These are phyloP conservation scores for Globisporangium carolinianum DNA, from an alignment of 352 stramenopile species.

Conservation along the genomic window DNA sequence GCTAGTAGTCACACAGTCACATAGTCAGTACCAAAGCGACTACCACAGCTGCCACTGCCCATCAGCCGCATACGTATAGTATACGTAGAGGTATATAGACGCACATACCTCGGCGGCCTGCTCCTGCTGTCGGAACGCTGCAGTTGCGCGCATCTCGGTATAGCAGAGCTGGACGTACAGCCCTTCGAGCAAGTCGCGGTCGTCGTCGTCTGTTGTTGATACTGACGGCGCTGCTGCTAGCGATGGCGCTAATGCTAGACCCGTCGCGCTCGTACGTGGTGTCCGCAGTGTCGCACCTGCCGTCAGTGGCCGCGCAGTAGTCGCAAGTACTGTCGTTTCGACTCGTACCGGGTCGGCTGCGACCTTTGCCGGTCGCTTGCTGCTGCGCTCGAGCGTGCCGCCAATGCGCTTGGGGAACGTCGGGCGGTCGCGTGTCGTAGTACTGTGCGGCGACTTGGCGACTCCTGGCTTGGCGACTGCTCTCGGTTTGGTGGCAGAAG, in stretches of 20 bases:
- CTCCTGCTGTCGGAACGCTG: slow-evolving; percentile 39
- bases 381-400: slow-evolving; percentile 6
- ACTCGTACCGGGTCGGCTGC: slow-evolving; percentile 3
- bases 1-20: slow-evolving; percentile 13
- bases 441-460: background rate
- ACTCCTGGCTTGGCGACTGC: background rate
- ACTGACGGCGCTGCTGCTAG: too few relatives aligned
- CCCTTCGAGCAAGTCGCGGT: slow-evolving; percentile 41
- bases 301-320: background rate
- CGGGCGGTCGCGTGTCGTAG: slow-evolving; percentile 7
- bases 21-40: background rate
- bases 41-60: too few relatives aligned
- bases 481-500: background rate
- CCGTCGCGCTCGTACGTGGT: background rate
- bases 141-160: slow-evolving; percentile 25
- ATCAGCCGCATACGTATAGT: too few relatives aligned
- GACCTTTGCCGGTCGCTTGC: slow-evolving; percentile 13
- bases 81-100: too few relatives aligned
- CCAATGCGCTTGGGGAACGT: slow-evolving; percentile 14
- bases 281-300: background rate
- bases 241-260: background rate
- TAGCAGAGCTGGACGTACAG: slow-evolving; percentile 51
- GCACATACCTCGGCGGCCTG: slow-evolving; percentile 30
- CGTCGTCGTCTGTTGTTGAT: slow-evolving; percentile 16
- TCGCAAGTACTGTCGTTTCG: slow-evolving; percentile 4